Conservation (phyloP, 345 rosid genomes). For the Citrus inodora region DNA sequence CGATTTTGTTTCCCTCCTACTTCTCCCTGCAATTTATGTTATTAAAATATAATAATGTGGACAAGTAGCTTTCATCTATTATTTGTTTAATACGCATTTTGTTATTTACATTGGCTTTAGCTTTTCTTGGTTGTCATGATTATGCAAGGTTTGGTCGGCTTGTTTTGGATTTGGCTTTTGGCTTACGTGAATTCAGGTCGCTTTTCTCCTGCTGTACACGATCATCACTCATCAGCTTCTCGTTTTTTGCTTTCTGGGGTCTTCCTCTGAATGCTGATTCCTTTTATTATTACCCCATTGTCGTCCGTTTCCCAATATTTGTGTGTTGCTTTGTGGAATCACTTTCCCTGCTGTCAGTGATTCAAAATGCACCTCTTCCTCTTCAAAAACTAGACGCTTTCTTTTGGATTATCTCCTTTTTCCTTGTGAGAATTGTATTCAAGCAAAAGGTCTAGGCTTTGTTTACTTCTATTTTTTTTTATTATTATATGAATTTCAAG, state of each 20-base stretch:
- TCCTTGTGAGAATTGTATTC: neutral
- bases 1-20: neutral
- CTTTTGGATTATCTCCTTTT: neutral
- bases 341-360: neutral
- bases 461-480: neutral
- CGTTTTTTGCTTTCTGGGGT: conserved; percentile 1
- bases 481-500: neutral
- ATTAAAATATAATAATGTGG: neutral
- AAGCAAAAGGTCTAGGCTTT: neutral
- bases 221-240: neutral
- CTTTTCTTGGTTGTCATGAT: neutral
- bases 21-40: neutral
- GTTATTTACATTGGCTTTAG: neutral
- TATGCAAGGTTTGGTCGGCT: neutral
- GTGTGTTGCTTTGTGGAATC: neutral
- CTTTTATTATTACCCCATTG: neutral
- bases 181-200: conserved; percentile 1
- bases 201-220: neutral
- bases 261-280: neutral
- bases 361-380: neutral
- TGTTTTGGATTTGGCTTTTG: neutral
- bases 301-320: too few relatives aligned
- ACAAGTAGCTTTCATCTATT: neutral
- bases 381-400: neutral
- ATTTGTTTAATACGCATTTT: neutral